Percentiles rank a stretch among this genome's conserved stretches.
These are phyloP conservation scores for Apiospora rasikravindrae DNA, from an alignment of 2,329 filamentous ascomycete species.

Conservation along the genomic window DNA sequence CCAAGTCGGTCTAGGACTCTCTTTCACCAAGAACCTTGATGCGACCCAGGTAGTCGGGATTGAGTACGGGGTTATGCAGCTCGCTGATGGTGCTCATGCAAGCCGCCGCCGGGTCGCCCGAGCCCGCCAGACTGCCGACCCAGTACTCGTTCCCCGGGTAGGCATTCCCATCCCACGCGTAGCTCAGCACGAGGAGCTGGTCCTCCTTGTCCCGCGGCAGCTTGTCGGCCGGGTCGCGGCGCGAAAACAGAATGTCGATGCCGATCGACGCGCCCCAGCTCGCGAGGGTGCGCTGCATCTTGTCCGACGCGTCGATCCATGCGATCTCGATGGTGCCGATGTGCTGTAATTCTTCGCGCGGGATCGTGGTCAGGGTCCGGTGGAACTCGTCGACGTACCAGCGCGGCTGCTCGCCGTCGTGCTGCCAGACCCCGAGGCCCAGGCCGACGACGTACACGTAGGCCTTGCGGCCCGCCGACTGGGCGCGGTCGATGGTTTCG, in stretches of 20 bases:
- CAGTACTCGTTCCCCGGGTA: slow-evolving; percentile 43
- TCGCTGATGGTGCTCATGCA: slow-evolving; percentile 41
- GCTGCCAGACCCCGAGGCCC: slow-evolving; percentile 38
- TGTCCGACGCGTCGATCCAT: slow-evolving; percentile 24
- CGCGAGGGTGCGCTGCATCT: not conserved
- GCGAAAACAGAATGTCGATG: slow-evolving; percentile 32
- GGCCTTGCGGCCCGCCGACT: slow-evolving; percentile 28
- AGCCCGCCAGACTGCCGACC: slow-evolving; percentile 28
- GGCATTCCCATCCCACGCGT: slow-evolving; percentile 41
- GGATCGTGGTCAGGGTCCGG: slow-evolving; percentile 25
- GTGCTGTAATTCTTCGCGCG: slow-evolving; percentile 20
- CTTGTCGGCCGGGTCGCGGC: slow-evolving; percentile 34
- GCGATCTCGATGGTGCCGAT: slow-evolving; percentile 35
- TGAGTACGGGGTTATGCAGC: slow-evolving; percentile 40
- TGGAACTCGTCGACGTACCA: slow-evolving; percentile 32
- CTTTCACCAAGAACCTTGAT: slow-evolving; percentile 29
- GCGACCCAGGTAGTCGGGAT: slow-evolving; percentile 33
- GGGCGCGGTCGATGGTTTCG: slow-evolving; percentile 37
- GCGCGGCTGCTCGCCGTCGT: slow-evolving; percentile 24
- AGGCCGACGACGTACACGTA: slow-evolving; percentile 40
- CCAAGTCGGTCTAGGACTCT: not conserved
- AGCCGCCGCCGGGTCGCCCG: slow-evolving; percentile 41
- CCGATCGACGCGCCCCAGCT: slow-evolving; percentile 15
- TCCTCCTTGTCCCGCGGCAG: slow-evolving; percentile 25
- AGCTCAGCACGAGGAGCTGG: slow-evolving; percentile 38